Evolutionary conservation across 495 filamentous ascomycete species (phyloP).

Genomic region (Pyrenula massariospora): DNA sequence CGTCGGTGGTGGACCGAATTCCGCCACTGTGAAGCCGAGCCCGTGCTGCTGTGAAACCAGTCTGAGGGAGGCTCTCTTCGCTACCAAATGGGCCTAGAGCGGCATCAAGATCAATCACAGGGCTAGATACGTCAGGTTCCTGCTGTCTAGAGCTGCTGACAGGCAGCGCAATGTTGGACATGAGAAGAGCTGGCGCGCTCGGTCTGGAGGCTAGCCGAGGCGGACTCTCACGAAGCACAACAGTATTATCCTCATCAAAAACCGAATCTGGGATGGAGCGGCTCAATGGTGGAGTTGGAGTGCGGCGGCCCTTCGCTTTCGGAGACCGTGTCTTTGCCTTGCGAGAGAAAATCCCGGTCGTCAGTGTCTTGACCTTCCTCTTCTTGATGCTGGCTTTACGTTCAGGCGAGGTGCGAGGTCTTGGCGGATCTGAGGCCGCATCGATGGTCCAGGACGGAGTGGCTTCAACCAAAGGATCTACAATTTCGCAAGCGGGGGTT

Average conservation of each 20-base stretch:
- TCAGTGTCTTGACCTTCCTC: conserved; percentile 74
- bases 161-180: conserved; percentile 34
- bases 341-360: conserved; percentile 60
- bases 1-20: conserved; percentile 16
- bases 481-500: not conserved
- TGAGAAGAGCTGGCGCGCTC: conserved; percentile 16
- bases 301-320: conserved; percentile 18
- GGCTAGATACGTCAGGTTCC: conserved; percentile 42
- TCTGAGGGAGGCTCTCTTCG: conserved; percentile 45
- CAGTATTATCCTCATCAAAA: conserved; percentile 43
- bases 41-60: conserved; percentile 47
- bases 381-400: conserved; percentile 54
- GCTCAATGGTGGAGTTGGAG: conserved; percentile 27
- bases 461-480: not conserved
- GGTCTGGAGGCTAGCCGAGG: conserved; percentile 13
- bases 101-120: conserved; percentile 88
- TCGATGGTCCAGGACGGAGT: not conserved
- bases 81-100: conserved; percentile 91
- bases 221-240: conserved; percentile 25
- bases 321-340: conserved; percentile 40
- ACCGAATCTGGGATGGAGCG: conserved; percentile 27
- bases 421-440: conserved; percentile 2
- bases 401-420: conserved; percentile 18
- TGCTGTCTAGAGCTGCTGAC: conserved; percentile 21
- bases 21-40: conserved; percentile 86